phyloP scores from a whole-genome alignment of 2,329 filamentous ascomycete species.

The Fusarium oligoseptatum region DNA sequence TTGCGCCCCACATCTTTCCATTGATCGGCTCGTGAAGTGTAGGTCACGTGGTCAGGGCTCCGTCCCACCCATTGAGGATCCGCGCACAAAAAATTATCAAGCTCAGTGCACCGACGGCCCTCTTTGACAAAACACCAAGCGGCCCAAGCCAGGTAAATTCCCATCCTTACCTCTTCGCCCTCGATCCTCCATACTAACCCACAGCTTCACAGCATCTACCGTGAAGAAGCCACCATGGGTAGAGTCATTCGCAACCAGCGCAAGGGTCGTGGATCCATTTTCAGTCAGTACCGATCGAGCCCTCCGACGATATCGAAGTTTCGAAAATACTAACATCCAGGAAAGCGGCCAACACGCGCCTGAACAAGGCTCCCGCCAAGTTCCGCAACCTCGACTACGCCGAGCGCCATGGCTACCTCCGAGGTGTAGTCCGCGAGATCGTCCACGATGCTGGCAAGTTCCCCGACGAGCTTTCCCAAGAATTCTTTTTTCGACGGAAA shows the following conservation, averaged over 20 bases:
- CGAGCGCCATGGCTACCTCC: conserved; percentile 97
- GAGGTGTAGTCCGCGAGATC: conserved; percentile 98
- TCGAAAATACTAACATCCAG: conserved; percentile 49
- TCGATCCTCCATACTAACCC: conserved; percentile 47
- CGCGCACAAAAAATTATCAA: conserved; percentile 57
- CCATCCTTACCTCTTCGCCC: conserved; percentile 43
- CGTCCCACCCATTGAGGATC: conserved; percentile 40
- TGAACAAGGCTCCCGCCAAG: conserved; percentile 88
- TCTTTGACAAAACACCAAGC: conserved; percentile 57
- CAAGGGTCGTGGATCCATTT: conserved; percentile 71
- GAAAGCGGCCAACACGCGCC: conserved; percentile 83
- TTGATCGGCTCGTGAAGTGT: conserved; percentile 35
- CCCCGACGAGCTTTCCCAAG: conserved; percentile 36
- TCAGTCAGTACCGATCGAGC: conserved; percentile 60
- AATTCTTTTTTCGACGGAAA: conserved; percentile 24
- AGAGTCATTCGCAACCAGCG: conserved; percentile 76
- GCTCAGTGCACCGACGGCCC: conserved; percentile 44
- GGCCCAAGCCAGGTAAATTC: conserved; percentile 56
- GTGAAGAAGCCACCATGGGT: conserved; percentile 62
- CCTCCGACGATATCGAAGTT: conserved; percentile 41
- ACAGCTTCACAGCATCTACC: conserved; percentile 50
- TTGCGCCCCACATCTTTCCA: conserved; percentile 16
- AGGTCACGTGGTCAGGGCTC: conserved; percentile 57
- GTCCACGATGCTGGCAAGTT: conserved; percentile 91
- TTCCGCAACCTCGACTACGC: conserved; percentile 97